phyloP scores from a whole-genome alignment of 2,329 filamentous ascomycete species.

The Cryoendolithus antarcticus region DNA sequence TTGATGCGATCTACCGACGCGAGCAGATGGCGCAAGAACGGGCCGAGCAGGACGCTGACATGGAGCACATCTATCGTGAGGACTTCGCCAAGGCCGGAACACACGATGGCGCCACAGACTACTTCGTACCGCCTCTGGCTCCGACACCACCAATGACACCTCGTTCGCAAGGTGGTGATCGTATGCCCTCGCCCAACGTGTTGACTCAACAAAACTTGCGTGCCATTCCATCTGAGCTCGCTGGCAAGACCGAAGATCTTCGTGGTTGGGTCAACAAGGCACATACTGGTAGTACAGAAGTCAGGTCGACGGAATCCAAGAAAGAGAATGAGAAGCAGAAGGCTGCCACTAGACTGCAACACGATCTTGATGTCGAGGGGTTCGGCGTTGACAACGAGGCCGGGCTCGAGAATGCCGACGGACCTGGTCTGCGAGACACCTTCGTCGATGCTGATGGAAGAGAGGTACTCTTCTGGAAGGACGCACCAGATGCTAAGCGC shows the following conservation, averaged over 20 bases:
- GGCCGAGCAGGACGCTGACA: constrained; percentile 50
- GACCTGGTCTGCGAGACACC: constrained; percentile 29
- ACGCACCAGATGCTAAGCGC: constrained; percentile 52
- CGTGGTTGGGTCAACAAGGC: constrained; percentile 8
- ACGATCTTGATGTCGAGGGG: constrained; percentile 66
- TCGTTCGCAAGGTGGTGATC: constrained; percentile 6
- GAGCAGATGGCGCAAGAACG: constrained; percentile 20
- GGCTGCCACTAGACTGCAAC: constrained; percentile 23
- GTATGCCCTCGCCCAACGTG: constrained; percentile 2
- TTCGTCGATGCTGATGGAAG: constrained; percentile 45
- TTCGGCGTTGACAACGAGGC: constrained; percentile 63
- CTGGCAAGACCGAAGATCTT: constrained; percentile 5
- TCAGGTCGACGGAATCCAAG: background rate
- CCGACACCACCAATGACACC: constrained; percentile 24
- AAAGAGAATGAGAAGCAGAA: constrained; percentile 3
- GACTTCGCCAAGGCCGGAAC: constrained; percentile 7
- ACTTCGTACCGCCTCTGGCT: constrained; percentile 8
- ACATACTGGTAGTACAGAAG: constrained; percentile 2
- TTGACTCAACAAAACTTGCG: constrained; percentile 17
- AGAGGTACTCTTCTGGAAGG: constrained; percentile 58
- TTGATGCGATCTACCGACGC: constrained; percentile 57
- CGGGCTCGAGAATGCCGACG: constrained; percentile 23
- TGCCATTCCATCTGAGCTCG: constrained; percentile 6
- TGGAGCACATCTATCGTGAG: constrained; percentile 24
- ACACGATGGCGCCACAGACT: constrained; percentile 7